Base-by-base conservation (phyloP, 164 flowering plant species). In the Aristolochia contorta region DNA sequence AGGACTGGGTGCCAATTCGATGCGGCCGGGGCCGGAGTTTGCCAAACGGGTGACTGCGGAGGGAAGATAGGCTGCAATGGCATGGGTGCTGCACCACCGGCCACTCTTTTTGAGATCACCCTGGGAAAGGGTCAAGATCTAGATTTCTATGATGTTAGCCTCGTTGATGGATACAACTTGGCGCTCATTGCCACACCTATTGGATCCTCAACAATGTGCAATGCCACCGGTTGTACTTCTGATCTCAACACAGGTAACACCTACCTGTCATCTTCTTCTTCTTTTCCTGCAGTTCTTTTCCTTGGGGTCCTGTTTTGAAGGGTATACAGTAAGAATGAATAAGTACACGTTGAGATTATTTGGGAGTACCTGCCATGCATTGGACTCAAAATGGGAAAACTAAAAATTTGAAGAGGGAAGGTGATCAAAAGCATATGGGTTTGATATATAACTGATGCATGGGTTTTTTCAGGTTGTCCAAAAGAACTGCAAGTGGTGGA, bases 141-240 rank as follows among this genome's bases (percentile, higher is more conserved):
- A 33, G 95, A 87, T 61, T 88, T 69, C 72, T 86, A 88, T 21
- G 96, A 89, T 70, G 87, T 91, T 20, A 88, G 94, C 65, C 41
- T 88, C 9, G 94, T 91, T 0, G 94, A 88, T 25, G 94, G 96
- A 13, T 88, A 88, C 66, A 91, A 91, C 62, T 62, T 91, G 66
- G 89, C 94, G 1, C 58, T 85, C 0, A 59, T 80, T 51, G 97
- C 80, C 1, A 64, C 54, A 0, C 84, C 97, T 0, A 56, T 47
- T 0, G 86, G 83, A 0, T 71, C 61, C 3, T 50, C 59, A n/a
- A 84, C 82, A 4, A 67, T 66, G 21, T 87, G 97, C 58, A 82
- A 83, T 56, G 78, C 77, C 61, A 82, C 88, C 0, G 91, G 95
- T 51, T 85, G 91, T 27, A 27, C 30, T 27, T 27, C 30, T 27